Evolutionary conservation across 108 stramenopile genomes (phyloP), one percentile per base, ranked within the genome.

Genomic region (Nitzschia sp.): DNA sequence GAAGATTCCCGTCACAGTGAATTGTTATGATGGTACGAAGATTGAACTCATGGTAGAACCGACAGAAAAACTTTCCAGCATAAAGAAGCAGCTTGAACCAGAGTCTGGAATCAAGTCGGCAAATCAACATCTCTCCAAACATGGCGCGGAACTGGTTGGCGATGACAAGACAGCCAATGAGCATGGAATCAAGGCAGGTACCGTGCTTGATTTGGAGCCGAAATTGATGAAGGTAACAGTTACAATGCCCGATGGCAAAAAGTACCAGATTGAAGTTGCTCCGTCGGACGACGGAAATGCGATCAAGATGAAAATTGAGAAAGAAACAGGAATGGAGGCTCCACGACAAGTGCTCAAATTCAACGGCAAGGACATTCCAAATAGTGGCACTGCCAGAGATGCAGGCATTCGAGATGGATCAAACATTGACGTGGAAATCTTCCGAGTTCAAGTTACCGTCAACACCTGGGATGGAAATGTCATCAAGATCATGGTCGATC

Each of bases 91-190:
- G 33, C 24, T 72, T 9, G 60, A 72, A 47, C 48, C 66, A n/a
- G 34, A 58, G 15, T 35, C 48, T 36, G 66, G 62, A 15, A 67
- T 81, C 17, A 46, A 47, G 3, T n/a, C 30, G 18, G 29, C 75
- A 13, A 45, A 85, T 45, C 90, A 86, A 54, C 63, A 69, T 38
- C 55, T 85, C 54, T 85, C 77, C 53, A 82, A 86, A 54, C 71
- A 85, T 21, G 85, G 85, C 45, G 38, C 42, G 0, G 86, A 86
- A 74, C 70, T 36, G 6, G 48, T 69, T 1, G 68, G 67, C 0
- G 48, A 75, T 0, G 27, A 2, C 15, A 62, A 32, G 5, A 76
- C 75, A 17, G 42, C 66, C 5, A 21, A 21, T 9, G 45, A 64
- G 5, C 35, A 57, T 64, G 62, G 62, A 3, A 76, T 76, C 68